These are phyloP conservation scores for Citrullus amarus DNA, from an alignment of 306 rosid species.

Conservation along the genomic window DNA sequence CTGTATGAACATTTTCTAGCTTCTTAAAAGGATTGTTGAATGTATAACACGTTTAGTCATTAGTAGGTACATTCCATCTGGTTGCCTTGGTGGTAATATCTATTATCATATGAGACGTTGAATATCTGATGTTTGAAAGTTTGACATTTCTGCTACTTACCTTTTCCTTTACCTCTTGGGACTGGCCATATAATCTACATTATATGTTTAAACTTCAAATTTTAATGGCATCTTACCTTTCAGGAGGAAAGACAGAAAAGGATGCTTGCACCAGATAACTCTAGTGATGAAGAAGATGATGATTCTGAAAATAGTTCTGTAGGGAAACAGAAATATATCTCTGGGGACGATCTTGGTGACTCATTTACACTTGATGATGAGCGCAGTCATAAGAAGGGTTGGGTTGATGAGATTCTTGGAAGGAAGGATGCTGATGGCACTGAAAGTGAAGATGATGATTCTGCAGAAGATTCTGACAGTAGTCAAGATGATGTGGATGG, in stretches of 20 bases:
- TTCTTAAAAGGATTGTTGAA: background rate
- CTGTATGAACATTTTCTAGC: background rate
- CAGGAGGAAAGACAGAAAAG: conserved; percentile 87
- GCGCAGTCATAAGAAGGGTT: conserved; percentile 46
- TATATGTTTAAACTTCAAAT: too few species aligned
- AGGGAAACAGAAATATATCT: conserved; percentile 38
- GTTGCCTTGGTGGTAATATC: background rate
- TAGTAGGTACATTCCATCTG: background rate
- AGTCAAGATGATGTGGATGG: conserved; percentile 35
- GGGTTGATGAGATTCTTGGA: conserved; percentile 71
- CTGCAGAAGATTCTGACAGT: conserved; percentile 39
- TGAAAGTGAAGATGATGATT: conserved; percentile 48
- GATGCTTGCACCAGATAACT: conserved; percentile 57
- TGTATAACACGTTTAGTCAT: background rate
- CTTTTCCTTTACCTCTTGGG: too few species aligned
- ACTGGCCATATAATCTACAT: too few species aligned
- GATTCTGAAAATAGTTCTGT: conserved; percentile 37
- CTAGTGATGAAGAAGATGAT: conserved; percentile 61
- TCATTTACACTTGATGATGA: conserved; percentile 59
- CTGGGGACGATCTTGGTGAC: conserved; percentile 96
- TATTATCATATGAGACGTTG: background rate
- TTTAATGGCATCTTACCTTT: conserved; percentile 1
- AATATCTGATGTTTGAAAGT: background rate
- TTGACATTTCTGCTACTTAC: background rate
- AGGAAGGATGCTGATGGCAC: conserved; percentile 38